Conservation (phyloP, 768 basidiomycete genomes). For the Hydnomerulius pinastri region DNA sequence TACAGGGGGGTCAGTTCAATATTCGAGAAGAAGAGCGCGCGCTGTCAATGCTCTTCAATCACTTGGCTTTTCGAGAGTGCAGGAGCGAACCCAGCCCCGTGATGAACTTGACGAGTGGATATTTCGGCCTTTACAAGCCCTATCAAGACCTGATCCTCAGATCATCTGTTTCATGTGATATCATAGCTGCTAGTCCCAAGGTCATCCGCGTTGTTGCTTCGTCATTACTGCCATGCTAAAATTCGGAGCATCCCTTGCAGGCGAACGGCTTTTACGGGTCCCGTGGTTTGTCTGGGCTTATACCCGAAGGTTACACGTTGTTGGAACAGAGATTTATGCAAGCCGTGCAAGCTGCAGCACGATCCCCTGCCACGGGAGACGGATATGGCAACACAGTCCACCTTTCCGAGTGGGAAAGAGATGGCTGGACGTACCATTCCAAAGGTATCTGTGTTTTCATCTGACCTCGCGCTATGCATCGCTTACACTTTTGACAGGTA, state of each 20-base stretch:
- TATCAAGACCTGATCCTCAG: slow-evolving; percentile 77
- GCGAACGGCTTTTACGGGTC: slow-evolving; percentile 97
- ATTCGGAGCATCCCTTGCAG: slow-evolving; percentile 41
- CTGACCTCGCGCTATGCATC: neutral
- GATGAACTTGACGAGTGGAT: slow-evolving; percentile 90
- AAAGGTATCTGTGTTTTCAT: slow-evolving; percentile 62
- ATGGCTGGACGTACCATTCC: slow-evolving; percentile 97
- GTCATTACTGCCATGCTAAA: neutral
- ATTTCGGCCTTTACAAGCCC: slow-evolving; percentile 82
- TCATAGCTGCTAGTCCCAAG: slow-evolving; percentile 87
- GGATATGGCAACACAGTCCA: slow-evolving; percentile 51
- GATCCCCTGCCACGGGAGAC: slow-evolving; percentile 21
- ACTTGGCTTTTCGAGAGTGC: slow-evolving; percentile 32
- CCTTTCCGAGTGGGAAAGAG: slow-evolving; percentile 83
- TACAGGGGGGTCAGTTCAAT: slow-evolving; percentile 88
- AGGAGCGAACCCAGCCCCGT: slow-evolving; percentile 37
- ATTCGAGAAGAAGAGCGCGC: slow-evolving; percentile 82
- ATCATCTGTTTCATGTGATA: slow-evolving; percentile 58
- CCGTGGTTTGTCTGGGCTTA: slow-evolving; percentile 84
- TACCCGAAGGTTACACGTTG: slow-evolving; percentile 93
- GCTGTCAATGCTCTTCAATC: slow-evolving; percentile 59
- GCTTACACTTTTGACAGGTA: slow-evolving; percentile 50
- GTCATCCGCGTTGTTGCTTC: slow-evolving; percentile 40
- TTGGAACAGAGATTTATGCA: slow-evolving; percentile 83
- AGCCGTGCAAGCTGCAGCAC: slow-evolving; percentile 53